Evolutionary conservation across 2,329 filamentous ascomycete genomes (phyloP), one percentile per base, ranked within the genome.

Genomic region (Fusarium devonianum): DNA sequence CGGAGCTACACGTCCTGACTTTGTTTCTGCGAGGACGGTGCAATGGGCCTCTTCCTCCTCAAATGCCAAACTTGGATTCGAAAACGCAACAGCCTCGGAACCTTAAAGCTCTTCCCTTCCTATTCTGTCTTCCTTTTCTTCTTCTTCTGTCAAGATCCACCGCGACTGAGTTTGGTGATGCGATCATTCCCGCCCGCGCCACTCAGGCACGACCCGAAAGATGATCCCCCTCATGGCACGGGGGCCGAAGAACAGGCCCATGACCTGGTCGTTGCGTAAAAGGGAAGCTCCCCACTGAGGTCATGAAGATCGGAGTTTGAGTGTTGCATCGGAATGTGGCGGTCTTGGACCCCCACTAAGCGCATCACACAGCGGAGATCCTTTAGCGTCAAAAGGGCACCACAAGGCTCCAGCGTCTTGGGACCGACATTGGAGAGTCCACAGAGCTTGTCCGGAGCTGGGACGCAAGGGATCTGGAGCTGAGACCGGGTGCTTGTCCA

Each of bases 151-250:
- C 36, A 28, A 29, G n/a, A 12, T 13, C 36, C 7, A 8, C 10
- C 21, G 16, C 13, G 14, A 8, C 16, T 19, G n/a, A 12, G n/a
- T 35, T 13, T 25, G 29, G 43, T 55, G 21, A 51, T 52, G 23
- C 46, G 25, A 30, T 36, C 39, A 56, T 47, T 51, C 44, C 49
- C 55, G 22, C 18, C 32, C 21, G 41, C 53, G 53, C 53, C 53
- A 57, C 48, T 49, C 37, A 58, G 55, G 55, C 33, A 59, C 55
- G n/a, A 41, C 36, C 32, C 26, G 16, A 29, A 10, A 13, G 53
- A 19, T 58, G 55, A 54, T 54, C 50, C 55, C 55, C 55, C 56
- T 59, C 56, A 59, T 53, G 53, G 44, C 42, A 59, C 34, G 40
- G 53, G n/a, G n/a, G n/a, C n/a, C n/a, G n/a, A n/a, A n/a, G n/a